These are phyloP conservation scores for Fraxinus sp. DNA, from an alignment of 305 asterid species.

Conservation along the genomic window DNA sequence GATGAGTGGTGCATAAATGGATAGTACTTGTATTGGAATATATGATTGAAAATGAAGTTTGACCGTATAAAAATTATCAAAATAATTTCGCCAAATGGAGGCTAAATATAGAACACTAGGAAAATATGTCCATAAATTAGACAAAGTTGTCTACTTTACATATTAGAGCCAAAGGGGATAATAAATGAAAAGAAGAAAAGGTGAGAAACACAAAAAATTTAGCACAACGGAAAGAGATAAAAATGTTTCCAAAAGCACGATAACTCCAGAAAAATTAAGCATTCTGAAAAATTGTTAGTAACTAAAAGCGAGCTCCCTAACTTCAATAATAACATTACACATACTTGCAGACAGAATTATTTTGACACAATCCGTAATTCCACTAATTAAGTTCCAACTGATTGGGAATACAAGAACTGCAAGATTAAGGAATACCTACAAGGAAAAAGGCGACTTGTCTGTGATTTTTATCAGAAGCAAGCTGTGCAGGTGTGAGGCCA, in stretches of 20 bases:
- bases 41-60: not conserved
- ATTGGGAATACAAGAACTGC: not conserved
- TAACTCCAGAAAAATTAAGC: not conserved
- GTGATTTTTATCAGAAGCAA: constrained; percentile 90
- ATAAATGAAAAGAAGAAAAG: not conserved
- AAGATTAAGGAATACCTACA: constrained; percentile 61
- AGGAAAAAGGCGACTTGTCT: constrained; percentile 98
- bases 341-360: not conserved
- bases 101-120: not conserved
- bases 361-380: not conserved
- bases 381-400: constrained; percentile 5
- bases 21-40: not conserved
- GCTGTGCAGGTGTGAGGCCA: constrained; percentile 95
- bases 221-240: not conserved
- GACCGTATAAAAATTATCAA: not conserved
- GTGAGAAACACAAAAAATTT: not conserved
- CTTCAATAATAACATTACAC: not conserved
- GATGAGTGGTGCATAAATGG: not conserved
- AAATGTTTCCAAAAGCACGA: not conserved
- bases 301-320: not conserved
- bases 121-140: constrained; percentile 5
- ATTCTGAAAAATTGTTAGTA: not conserved
- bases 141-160: not conserved
- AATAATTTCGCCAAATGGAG: not conserved
- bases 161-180: not conserved